These are phyloP conservation scores for Fusarium sp. DNA, from an alignment of 2,329 filamentous ascomycete species.

Conservation along the genomic window DNA sequence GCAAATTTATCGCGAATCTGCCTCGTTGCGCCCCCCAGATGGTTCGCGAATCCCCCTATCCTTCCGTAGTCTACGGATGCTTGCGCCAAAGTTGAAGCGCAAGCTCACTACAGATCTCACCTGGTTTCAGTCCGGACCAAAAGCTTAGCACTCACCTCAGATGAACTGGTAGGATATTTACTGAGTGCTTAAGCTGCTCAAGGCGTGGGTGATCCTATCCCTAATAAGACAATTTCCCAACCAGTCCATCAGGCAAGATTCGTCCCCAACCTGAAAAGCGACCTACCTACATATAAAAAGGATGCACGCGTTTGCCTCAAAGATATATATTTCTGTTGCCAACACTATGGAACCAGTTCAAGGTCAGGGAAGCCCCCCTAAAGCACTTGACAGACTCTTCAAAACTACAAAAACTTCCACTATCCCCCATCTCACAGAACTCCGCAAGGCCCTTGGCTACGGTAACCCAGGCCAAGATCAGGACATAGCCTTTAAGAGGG, in stretches of 20 bases:
- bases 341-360: neutral
- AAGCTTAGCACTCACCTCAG: neutral
- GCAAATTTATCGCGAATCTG: neutral
- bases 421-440: slow-evolving; percentile 23
- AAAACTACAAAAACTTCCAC: slow-evolving; percentile 3
- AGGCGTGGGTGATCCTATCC: neutral
- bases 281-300: neutral
- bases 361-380: neutral
- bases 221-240: neutral
- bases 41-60: neutral
- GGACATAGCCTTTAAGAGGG: slow-evolving; percentile 33
- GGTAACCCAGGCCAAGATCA: neutral
- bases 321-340: neutral
- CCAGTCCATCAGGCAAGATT: neutral
- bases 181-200: neutral
- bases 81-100: neutral
- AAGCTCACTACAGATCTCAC: neutral
- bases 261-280: neutral
- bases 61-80: neutral
- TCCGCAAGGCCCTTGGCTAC: slow-evolving; percentile 33
- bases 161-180: neutral
- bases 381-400: neutral
- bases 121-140: neutral
- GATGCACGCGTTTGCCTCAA: neutral
- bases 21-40: neutral